Evolutionary conservation across 306 rosid species (phyloP), one percentile per base, ranked within the genome.

Genomic region (Castanea sativa): DNA sequence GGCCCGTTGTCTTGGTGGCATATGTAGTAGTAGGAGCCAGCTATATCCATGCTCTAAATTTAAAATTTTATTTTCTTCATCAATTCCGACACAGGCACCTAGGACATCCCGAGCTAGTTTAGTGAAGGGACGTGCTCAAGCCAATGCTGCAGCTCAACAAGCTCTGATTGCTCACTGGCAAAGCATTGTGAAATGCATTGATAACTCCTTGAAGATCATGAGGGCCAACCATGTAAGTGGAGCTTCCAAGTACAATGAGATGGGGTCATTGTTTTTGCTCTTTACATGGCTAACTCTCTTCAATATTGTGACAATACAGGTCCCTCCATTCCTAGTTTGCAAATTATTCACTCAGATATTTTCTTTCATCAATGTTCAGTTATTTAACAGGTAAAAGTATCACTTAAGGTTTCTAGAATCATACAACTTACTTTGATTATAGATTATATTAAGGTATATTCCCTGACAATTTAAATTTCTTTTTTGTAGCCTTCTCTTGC

Each of bases 151-250:
- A 35, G 98, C 98, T 70, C 99, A 93, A 84, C 96, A 96, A 83
- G 96, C 98, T 79, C 85, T 96, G 75, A 92, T 93, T 83, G 99
- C 96, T 73, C 98, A 96, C 79, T 96, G 99, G 99, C 99, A 96
- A 89, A 93, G 98, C 87, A 96, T 96, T 87, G 98, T 96, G 73
- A 93, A 86, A 81, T 88, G 93, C 90, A 83, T 93, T 69, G 87
- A 91, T 86, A 93, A 73, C 83, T 91, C 77, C 80, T 87, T 96
- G 79, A 92, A 90, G 88, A 90, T 88, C 81, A 96, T 96, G 99
- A 96, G 89, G 84, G 97, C 97, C 67, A 96, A 96, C 87, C 89
- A 87, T 76, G 99, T 96, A 90, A 88, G 99, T 88, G 80, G 51
- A 51, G 21, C 63, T 49, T 12, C 53, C 13, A 3, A 49, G 53